Evolutionary conservation across 306 rosid species (phyloP), one percentile per base, ranked within the genome.

Genomic region (Potentilla sterilis): DNA sequence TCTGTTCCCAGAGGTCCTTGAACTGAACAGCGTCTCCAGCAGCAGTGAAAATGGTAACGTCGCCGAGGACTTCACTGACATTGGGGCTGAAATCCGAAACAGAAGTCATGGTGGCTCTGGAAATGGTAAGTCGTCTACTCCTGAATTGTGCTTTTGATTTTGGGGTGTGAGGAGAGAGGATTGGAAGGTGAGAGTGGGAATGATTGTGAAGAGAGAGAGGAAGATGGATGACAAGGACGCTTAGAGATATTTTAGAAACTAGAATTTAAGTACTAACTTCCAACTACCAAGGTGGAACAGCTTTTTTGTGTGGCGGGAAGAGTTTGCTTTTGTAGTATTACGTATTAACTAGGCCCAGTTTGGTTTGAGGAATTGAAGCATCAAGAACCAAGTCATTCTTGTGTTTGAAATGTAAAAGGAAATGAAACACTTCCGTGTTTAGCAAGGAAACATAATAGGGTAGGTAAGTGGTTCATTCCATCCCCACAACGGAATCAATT

Each of bases 1-100:
- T 75, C 80, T 85, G 92, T 70, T 89, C 91, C 98, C 91, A 90
- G 42, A 91, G 96, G 74, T 88, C 86, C 81, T 84, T 86, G 84
- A 93, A 91, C 78, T 59, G 40, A 70, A 89, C 86, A 42, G 88
- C 78, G 7, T 91, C 89, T 46, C 96, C 97, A 5, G 83, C 75
- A 11, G 94, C 96, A 2, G 92, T 83, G 86, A 89, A 89, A 73
- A 93, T 81, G 54, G 37, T 76, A 78, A 84, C 85, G 35, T 85
- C 85, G 40, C 81, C 83, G 13, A 93, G 88, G 42, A 47, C 68
- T 18, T 89, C 89, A 0, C 80, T 77, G 67, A 82, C 79, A 44
- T 37, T 71, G 14, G 89, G 71, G 78, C 46, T 70, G 57, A 72
- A 81, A 34, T 81, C 81, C 6, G 85, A 80, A 72, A 22, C 77